These are phyloP conservation scores for Xylariaceae sp. DNA, from an alignment of 2,329 filamentous ascomycete genomes.

Conservation along the genomic window DNA sequence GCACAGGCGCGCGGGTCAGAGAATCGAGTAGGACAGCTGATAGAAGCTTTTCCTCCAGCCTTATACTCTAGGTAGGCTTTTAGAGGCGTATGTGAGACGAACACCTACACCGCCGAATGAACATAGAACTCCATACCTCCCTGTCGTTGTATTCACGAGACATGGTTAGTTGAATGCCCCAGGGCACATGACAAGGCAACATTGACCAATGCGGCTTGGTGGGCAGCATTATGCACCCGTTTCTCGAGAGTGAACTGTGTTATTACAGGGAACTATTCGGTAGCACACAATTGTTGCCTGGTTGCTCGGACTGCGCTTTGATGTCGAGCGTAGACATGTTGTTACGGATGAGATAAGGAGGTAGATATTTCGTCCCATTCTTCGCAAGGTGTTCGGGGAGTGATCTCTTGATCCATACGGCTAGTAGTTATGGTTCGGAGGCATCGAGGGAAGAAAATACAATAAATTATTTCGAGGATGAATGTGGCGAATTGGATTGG, in stretches of 20 bases:
- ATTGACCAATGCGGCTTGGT: constrained; percentile 8
- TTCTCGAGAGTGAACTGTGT: background rate
- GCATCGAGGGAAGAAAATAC: constrained; percentile 7
- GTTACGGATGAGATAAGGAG: background rate
- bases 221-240: constrained; percentile 1
- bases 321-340: background rate
- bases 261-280: background rate
- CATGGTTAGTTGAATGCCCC: constrained; percentile 1
- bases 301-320: background rate
- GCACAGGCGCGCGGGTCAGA: constrained; percentile 18
- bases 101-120: constrained; percentile 16
- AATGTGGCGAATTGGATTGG: background rate
- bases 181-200: constrained; percentile 5
- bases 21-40: background rate
- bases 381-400: too few relatives aligned
- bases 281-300: background rate
- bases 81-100: constrained; percentile 2
- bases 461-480: too few relatives aligned
- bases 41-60: background rate
- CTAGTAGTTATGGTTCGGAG: too few relatives aligned
- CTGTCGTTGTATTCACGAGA: constrained; percentile 5
- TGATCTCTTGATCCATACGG: constrained; percentile 21
- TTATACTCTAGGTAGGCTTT: background rate
- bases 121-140: background rate
- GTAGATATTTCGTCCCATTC: too few relatives aligned